Evolutionary conservation across 495 filamentous ascomycete species (phyloP), one percentile per base, ranked within the genome.

Genomic region (Hypoxylon fragiforme): DNA sequence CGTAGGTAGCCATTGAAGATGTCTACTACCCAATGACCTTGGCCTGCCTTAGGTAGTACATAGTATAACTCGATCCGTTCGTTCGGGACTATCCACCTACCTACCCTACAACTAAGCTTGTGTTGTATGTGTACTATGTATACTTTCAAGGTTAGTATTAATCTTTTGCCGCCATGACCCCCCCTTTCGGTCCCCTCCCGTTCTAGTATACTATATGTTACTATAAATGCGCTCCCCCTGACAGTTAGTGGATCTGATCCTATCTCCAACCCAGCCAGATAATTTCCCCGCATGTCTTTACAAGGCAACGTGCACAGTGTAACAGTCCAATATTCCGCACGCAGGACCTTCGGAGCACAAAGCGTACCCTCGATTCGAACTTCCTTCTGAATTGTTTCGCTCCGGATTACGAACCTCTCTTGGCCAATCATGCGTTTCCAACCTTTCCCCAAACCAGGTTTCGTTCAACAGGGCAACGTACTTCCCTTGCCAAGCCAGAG

Each of bases 341-440:
- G n/a, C n/a, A n/a, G n/a, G n/a, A n/a, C n/a, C n/a, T n/a, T n/a
- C n/a, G n/a, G n/a, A n/a, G n/a, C n/a, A n/a, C n/a, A n/a, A n/a
- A n/a, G n/a, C n/a, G n/a, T n/a, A n/a, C n/a, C 57, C 51, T 61
- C 57, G 57, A 56, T 61, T 55, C 57, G 57, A 61, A 39, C 50
- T 56, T 45, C 57, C 57, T 50, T 32, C 34, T 28, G 14, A 14
- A 28, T 34, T 54, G 49, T 15, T 39, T 38, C 21, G 49, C n/a
- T 20, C 34, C 49, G 32, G 35, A 50, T 51, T 32, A 51, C 40
- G 47, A 43, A 15, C 38, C 48, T 37, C 36, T 47, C 3, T 38
- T 40, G 13, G 14, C 56, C 50, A 60, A 54, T 54, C 50, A 60
- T 20, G 28, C 7, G n/a, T n/a, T n/a, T n/a, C n/a, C n/a, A n/a